Evolutionary conservation across 2,329 filamentous ascomycete genomes (phyloP).

Genomic region (Incumbomyces lentus): DNA sequence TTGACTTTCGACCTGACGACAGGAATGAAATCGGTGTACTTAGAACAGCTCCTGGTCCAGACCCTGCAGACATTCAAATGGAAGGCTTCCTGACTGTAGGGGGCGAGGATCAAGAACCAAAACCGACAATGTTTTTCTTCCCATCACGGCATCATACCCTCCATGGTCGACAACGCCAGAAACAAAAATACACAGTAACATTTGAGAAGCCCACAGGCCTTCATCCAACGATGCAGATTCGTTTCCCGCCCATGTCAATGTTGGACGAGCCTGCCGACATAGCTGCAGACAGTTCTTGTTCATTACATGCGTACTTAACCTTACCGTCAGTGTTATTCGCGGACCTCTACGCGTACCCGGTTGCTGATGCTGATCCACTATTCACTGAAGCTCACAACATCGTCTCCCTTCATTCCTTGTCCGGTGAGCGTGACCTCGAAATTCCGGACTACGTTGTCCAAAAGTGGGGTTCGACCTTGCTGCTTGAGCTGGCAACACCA

Average conservation of each 20-base stretch:
- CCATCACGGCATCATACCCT: conserved; percentile 64
- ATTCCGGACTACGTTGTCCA: conserved; percentile 71
- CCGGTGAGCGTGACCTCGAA: conserved; percentile 76
- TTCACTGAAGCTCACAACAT: conserved; percentile 77
- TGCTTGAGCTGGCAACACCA: conserved; percentile 62
- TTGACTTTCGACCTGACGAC: conserved; percentile 19
- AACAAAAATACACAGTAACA: conserved; percentile 48
- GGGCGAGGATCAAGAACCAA: conserved; percentile 60
- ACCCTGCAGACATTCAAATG: conserved; percentile 65
- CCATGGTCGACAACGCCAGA: conserved; percentile 24
- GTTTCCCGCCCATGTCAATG: conserved; percentile 42
- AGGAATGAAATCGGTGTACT: conserved; percentile 69
- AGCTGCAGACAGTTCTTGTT: conserved; percentile 48
- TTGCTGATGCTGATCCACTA: conserved; percentile 42
- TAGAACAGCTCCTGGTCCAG: conserved; percentile 46
- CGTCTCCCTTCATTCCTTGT: conserved; percentile 54
- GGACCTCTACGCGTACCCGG: conserved; percentile 71
- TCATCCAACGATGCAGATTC: conserved; percentile 68
- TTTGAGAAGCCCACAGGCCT: conserved; percentile 68
- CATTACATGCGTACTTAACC: conserved; percentile 69
- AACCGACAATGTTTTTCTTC: conserved; percentile 72
- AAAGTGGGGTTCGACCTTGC: conserved; percentile 67
- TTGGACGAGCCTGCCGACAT: conserved; percentile 37
- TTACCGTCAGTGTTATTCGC: conserved; percentile 73
- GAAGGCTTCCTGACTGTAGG: conserved; percentile 70